Evolutionary conservation across 1,139 yeast genomes (phyloP).

Genomic region (Candida sojae): DNA sequence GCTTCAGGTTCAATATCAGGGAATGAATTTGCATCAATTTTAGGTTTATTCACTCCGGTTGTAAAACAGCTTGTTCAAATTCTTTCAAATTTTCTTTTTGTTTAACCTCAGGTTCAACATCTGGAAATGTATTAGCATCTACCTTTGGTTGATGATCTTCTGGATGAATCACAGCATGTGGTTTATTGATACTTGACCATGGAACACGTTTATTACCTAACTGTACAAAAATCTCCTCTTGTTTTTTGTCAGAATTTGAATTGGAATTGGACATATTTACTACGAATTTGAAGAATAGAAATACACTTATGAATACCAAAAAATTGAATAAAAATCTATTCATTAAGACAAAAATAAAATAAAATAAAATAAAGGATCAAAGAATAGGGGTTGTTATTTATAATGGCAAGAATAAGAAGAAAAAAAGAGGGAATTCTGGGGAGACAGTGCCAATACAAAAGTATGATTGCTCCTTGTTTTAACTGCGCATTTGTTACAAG

Average conservation of each 20-base stretch:
- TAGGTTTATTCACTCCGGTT: slow-evolving; percentile 31
- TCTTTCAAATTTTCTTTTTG: slow-evolving; percentile 21
- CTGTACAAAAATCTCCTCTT: slow-evolving; percentile 30
- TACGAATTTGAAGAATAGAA: slow-evolving; percentile 9
- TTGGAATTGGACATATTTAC: slow-evolving; percentile 5
- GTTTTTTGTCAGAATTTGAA: slow-evolving; percentile 1
- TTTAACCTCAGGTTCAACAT: slow-evolving; percentile 28
- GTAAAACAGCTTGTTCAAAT: slow-evolving; percentile 17
- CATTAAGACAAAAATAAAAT: slow-evolving; percentile 9
- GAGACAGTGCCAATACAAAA: neutral
- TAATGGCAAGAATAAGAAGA: neutral
- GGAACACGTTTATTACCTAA: slow-evolving; percentile 43
- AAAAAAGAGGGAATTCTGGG: neutral
- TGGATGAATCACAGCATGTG: slow-evolving; percentile 42
- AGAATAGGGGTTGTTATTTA: neutral
- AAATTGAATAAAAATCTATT: slow-evolving; percentile 12
- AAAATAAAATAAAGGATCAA: neutral
- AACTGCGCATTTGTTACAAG: neutral
- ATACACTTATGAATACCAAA: slow-evolving; percentile 10
- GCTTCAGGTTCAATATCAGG: slow-evolving; percentile 34
- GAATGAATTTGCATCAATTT: slow-evolving; percentile 19
- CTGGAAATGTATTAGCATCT: slow-evolving; percentile 22
- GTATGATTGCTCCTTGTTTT: neutral
- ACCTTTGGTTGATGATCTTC: slow-evolving; percentile 15
- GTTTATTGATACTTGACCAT: slow-evolving; percentile 37